Percentiles rank a stretch among this genome's conserved stretches.
phyloP scores from a whole-genome alignment of 177 flowering plant species.

The Vitis hybrid region DNA sequence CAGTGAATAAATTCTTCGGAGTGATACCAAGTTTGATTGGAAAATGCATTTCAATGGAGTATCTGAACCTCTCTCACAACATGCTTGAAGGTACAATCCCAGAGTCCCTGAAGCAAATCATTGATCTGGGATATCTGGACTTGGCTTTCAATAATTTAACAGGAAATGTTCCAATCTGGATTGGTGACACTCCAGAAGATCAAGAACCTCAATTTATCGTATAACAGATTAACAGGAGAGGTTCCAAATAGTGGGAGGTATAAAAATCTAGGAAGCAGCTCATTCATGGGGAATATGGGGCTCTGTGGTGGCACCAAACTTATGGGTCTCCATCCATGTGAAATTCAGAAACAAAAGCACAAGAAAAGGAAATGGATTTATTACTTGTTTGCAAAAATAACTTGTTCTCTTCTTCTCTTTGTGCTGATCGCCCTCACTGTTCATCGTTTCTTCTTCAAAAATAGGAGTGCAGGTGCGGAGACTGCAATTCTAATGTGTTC shows the following conservation, averaged over 20 bases:
- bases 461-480: too few species aligned
- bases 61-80: conserved; percentile 10
- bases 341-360: background rate
- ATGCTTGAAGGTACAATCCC: conserved; percentile 13
- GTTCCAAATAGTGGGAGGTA: background rate
- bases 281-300: conserved; percentile 5
- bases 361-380: background rate
- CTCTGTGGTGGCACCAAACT: background rate
- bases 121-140: conserved; percentile 4
- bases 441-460: background rate
- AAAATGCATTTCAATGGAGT: conserved; percentile 5
- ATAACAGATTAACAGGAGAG: conserved; percentile 4
- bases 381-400: background rate
- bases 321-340: conserved; percentile 8
- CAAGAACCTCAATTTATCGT: background rate
- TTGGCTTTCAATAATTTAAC: conserved; percentile 9
- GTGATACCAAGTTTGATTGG: conserved; percentile 5
- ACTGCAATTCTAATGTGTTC: background rate
- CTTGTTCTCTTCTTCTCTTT: background rate
- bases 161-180: conserved; percentile 12
- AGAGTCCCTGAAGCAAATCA: conserved; percentile 8
- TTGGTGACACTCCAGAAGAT: background rate
- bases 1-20: background rate
- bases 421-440: background rate
- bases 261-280: background rate